A percentile compares a stretch with the other conserved stretches of the same genome.
phyloP scores from a whole-genome alignment of 2,329 filamentous ascomycete genomes.

The Plenodomus biglobosus region DNA sequence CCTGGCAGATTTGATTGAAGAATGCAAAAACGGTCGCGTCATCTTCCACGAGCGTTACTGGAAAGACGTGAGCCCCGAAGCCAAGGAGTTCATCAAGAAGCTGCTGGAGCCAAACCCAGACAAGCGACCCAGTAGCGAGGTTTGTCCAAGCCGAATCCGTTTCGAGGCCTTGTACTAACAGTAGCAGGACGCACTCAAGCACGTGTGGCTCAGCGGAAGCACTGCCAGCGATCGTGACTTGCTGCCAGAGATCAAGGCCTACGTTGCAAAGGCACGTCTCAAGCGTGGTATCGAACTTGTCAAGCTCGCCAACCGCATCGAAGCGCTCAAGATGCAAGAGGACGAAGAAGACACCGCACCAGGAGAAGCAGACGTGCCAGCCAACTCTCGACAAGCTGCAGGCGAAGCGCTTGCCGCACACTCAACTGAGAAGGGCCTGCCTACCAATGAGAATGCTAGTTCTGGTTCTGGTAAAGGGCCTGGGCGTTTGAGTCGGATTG shows the following conservation, averaged over 20 bases:
- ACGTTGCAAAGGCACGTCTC: constrained; percentile 87
- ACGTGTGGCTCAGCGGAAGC: constrained; percentile 88
- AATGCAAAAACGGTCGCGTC: constrained; percentile 80
- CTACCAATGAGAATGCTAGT: constrained; percentile 27
- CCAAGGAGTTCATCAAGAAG: constrained; percentile 87
- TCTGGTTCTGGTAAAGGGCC: constrained; percentile 45
- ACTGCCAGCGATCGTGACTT: constrained; percentile 94
- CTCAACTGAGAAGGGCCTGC: constrained; percentile 30
- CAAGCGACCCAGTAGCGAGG: constrained; percentile 75
- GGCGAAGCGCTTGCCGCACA: constrained; percentile 45
- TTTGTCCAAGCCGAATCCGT: constrained; percentile 44
- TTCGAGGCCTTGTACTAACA: constrained; percentile 13
- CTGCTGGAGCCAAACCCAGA: constrained; percentile 78
- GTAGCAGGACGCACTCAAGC: constrained; percentile 69
- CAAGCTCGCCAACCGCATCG: constrained; percentile 94
- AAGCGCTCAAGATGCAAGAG: constrained; percentile 89
- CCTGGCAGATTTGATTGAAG: constrained; percentile 87
- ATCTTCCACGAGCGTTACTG: constrained; percentile 98
- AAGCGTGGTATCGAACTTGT: constrained; percentile 93
- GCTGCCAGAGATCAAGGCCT: constrained; percentile 93
- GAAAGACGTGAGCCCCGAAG: constrained; percentile 94
- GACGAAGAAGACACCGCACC: constrained; percentile 75
- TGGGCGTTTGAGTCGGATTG: constrained; percentile 58
- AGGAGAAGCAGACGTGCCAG: constrained; percentile 61
- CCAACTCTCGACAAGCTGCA: constrained; percentile 62